Conservation (phyloP, 148 eudicot species). For the Hydrangea macrophylla region DNA sequence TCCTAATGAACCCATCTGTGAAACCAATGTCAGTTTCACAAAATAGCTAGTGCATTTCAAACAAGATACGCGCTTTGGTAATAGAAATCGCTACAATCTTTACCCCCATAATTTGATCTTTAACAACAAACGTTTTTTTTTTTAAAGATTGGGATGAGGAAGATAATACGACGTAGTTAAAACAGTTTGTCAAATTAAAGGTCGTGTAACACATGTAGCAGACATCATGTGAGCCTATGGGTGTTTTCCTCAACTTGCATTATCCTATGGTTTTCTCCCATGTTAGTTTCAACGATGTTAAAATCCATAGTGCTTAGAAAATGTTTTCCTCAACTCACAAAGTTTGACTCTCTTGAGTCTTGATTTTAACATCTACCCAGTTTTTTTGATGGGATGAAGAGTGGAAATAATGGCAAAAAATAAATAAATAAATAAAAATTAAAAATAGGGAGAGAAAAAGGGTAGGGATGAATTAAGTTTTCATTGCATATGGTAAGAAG, state of each 20-base stretch:
- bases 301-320: no score
- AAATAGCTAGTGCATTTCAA: neutral
- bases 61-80: neutral
- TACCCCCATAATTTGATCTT: neutral
- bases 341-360: no score
- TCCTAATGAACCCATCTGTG: slow-evolving; percentile 32
- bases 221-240: neutral
- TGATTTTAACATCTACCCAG: no score
- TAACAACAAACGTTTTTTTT: neutral
- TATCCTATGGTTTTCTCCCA: no score
- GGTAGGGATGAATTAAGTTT: no score
- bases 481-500: no score
- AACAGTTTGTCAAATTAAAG: neutral
- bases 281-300: no score
- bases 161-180: neutral
- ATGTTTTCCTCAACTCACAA: no score
- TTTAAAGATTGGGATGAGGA: neutral
- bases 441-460: no score
- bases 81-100: neutral
- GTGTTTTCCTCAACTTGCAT: neutral
- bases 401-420: no score
- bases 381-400: no score
- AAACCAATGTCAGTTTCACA: slow-evolving; percentile 11
- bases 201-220: neutral
- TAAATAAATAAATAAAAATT: no score